Evolutionary conservation across 441 rosid species (phyloP), one percentile per base, ranked within the genome.

Genomic region (Isatis lusitanica): DNA sequence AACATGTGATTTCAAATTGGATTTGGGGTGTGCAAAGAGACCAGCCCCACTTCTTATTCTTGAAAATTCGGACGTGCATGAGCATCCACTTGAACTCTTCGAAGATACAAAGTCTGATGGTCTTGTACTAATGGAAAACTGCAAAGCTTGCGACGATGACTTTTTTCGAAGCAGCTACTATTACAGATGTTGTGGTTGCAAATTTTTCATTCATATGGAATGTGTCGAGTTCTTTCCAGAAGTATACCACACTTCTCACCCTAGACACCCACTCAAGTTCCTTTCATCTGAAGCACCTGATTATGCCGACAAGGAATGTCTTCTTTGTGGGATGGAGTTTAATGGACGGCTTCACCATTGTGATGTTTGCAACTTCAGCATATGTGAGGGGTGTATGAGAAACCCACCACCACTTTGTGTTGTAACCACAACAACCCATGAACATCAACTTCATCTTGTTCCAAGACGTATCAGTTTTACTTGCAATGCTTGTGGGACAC

Each of bases 401-500:
- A 26, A 26, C 28, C 28, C 28, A 26, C 28, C 28, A 26, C 51
- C 66, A 3, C 3, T 39, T 6, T 7, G 0, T 18, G 50, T 39
- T 39, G 2, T 21, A 0, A 11, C 51, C 18, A 17, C 10, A 5
- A 61, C 33, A 35, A 61, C 66, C 3, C 78, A 73, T 51, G 13
- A 48, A 21, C 78, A 78, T 30, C 42, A 36, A 6, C 67, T 78
- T 21, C 43, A 52, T 9, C 28, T 57, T 8, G 33, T 70, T 40
- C 30, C 33, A 6, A 53, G 64, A 21, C 35, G 9, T 2, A 4
- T 69, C 10, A 0, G 21, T 4, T 69, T 63, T 43, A 42, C 11
- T 28, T 76, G 79, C 55, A 73, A 70, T 63, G 76, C 83, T 28
- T 88, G 88, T 70, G 58, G 83, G 46, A 85, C 80, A 55, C 85